Percentiles rank a stretch among this genome's conserved stretches.
These are phyloP conservation scores for Tritrichomonas musculus DNA, from an alignment of 208 protist species.

Conservation along the genomic window DNA sequence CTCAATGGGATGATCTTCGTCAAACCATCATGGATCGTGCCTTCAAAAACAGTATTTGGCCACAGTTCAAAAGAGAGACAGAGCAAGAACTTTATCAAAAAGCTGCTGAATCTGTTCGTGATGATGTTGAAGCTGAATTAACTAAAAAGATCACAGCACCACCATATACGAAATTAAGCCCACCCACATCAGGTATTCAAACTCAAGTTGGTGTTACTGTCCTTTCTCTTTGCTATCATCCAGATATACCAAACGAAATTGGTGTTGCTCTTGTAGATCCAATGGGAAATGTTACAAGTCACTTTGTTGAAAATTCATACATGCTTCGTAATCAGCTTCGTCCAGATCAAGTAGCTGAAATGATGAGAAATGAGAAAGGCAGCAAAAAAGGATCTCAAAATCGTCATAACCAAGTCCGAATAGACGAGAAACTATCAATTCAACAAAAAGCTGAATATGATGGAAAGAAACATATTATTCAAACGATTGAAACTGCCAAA, in stretches of 20 bases:
- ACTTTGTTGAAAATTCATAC: no score
- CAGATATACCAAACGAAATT: not conserved
- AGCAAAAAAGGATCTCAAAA: no score
- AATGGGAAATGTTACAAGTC: not conserved
- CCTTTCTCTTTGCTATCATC: not conserved
- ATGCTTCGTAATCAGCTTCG: no score
- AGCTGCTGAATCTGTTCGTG: not conserved
- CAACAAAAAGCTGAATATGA: no score
- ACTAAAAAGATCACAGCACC: not conserved
- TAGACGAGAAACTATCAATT: no score
- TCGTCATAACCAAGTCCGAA: no score
- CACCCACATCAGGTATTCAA: not conserved
- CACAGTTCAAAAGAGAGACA: not conserved
- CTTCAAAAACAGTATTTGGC: not conserved
- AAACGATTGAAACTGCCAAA: not conserved
- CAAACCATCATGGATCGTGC: not conserved
- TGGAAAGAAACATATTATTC: no score
- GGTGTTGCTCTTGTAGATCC: not conserved
- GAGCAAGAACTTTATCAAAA: not conserved
- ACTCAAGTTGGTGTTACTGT: not conserved
- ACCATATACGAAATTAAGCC: not conserved
- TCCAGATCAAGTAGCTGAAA: no score
- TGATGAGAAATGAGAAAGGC: no score
- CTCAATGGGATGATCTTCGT: not conserved
- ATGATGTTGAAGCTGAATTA: not conserved